These are phyloP conservation scores for Colletotrichum cordylinicola DNA, from an alignment of 2,329 filamentous ascomycete genomes.

Conservation along the genomic window DNA sequence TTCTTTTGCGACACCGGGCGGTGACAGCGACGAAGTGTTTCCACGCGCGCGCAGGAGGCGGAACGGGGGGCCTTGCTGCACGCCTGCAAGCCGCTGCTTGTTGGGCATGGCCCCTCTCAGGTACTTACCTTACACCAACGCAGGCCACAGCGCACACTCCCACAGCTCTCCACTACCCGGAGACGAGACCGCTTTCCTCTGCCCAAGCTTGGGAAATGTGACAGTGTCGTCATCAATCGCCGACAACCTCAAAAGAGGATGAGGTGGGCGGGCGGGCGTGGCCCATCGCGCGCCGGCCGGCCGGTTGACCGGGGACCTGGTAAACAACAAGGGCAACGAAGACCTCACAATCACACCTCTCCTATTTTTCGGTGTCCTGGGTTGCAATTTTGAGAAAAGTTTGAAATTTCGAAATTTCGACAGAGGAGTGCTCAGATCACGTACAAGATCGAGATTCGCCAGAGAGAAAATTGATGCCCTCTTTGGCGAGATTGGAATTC, in stretches of 20 bases:
- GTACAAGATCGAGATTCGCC: neutral
- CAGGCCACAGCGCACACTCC: neutral
- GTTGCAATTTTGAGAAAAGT: neutral
- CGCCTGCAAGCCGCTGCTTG: neutral
- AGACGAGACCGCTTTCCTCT: neutral
- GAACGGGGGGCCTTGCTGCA: neutral
- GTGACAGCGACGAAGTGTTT: neutral
- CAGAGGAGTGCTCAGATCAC: neutral
- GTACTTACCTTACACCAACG: neutral
- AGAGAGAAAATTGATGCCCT: neutral
- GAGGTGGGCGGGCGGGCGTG: neutral
- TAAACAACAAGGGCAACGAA: neutral
- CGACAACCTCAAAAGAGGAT: neutral
- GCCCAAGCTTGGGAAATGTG: neutral
- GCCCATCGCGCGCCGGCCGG: neutral
- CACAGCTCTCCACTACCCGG: neutral
- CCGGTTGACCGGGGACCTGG: neutral
- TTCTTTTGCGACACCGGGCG: neutral
- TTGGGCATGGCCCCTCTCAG: neutral
- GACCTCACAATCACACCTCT: neutral
- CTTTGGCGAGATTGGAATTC: neutral
- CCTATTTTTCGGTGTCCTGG: neutral
- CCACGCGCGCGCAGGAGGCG: neutral
- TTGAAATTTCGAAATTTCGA: neutral
- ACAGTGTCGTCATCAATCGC: constrained; percentile 11